These are phyloP conservation scores for Arthroderma uncinatum DNA, from an alignment of 2,329 filamentous ascomycete genomes.

Conservation along the genomic window DNA sequence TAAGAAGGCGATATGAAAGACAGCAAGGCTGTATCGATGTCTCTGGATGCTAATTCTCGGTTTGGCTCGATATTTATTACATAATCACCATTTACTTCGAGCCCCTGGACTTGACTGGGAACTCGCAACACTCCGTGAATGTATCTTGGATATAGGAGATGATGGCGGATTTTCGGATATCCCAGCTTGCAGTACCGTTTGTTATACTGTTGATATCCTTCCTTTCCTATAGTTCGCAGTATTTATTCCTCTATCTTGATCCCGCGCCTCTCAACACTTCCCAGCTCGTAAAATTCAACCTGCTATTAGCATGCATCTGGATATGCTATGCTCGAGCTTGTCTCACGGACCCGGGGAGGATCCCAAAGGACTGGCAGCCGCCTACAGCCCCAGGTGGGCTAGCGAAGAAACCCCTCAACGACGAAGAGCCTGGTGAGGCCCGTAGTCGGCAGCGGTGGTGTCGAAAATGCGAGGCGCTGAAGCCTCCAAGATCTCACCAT, in stretches of 20 bases:
- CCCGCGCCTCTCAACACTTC: slow-evolving; percentile 40
- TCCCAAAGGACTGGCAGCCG: slow-evolving; percentile 37
- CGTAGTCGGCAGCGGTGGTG: slow-evolving; percentile 43
- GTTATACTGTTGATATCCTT: slow-evolving; percentile 47
- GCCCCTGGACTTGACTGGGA: too few species aligned
- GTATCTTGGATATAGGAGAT: neutral
- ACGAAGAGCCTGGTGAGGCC: slow-evolving; percentile 11
- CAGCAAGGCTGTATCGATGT: too few species aligned
- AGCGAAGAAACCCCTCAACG: slow-evolving; percentile 12
- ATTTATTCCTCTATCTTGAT: slow-evolving; percentile 45
- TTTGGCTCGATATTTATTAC: too few species aligned
- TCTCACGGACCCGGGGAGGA: slow-evolving; percentile 46
- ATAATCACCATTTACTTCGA: too few species aligned
- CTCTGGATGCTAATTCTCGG: too few species aligned
- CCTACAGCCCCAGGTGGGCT: neutral
- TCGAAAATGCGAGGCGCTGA: slow-evolving; percentile 49
- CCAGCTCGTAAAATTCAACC: slow-evolving; percentile 46
- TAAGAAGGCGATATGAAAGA: too few species aligned
- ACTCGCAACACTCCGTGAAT: too few species aligned
- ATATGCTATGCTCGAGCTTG: slow-evolving; percentile 51
- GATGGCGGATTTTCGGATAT: slow-evolving; percentile 25
- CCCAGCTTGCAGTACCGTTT: slow-evolving; percentile 41
- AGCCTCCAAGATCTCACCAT: slow-evolving; percentile 54
- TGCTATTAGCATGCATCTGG: slow-evolving; percentile 43
- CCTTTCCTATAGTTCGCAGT: slow-evolving; percentile 50